Conservation (phyloP, 495 filamentous ascomycete species). For the Xylaria scruposa region DNA sequence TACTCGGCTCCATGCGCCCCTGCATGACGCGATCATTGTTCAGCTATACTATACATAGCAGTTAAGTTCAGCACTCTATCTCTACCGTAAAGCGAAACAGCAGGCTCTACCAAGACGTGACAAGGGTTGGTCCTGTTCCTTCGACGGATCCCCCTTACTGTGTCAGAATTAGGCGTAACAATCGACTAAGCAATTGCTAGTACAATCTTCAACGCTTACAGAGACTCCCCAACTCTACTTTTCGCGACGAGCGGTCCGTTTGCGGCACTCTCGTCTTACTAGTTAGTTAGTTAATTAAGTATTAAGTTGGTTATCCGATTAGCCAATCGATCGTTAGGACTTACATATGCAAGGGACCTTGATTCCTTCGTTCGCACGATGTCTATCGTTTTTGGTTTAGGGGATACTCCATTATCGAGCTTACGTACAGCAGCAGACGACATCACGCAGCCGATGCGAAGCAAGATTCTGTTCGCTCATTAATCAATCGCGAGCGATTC, state of each 20-base stretch:
- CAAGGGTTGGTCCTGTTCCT: slow-evolving; percentile 2
- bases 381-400: neutral
- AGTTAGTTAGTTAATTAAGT: no score
- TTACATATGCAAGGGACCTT: neutral
- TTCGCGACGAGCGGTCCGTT: neutral
- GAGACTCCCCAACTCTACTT: neutral
- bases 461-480: neutral
- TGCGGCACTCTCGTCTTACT: neutral
- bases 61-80: neutral
- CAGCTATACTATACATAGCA: neutral
- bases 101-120: neutral
- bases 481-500: neutral
- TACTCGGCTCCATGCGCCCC: neutral
- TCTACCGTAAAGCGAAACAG: neutral
- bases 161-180: neutral
- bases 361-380: neutral
- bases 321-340: neutral
- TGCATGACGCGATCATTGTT: neutral
- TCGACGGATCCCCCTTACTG: neutral
- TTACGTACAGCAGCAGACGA: neutral
- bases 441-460: neutral
- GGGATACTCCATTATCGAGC: neutral
- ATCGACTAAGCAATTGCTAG: neutral
- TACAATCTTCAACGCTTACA: neutral
- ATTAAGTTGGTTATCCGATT: neutral